A percentile compares a stretch with the other conserved stretches of the same genome.
Conservation (phyloP, 2,329 filamentous ascomycete species). For the Coniochaeta pulveracea region DNA sequence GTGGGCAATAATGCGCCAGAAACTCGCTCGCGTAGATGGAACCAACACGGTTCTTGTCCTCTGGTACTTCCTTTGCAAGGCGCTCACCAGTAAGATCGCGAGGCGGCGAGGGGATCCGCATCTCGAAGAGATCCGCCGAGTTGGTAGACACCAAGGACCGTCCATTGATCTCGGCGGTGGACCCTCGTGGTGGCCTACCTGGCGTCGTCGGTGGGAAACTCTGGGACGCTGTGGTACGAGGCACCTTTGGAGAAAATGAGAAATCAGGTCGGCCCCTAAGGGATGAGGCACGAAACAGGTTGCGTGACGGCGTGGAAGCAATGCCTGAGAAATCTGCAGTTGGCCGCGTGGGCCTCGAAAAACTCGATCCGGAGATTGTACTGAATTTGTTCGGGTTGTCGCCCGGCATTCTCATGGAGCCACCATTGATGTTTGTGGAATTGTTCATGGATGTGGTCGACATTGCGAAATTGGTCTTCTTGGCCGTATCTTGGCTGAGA, state of each 20-base stretch:
- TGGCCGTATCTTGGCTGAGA: conserved; percentile 8
- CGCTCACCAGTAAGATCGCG: conserved; percentile 43
- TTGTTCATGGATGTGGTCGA: conserved; percentile 8
- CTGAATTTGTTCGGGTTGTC: conserved; percentile 16
- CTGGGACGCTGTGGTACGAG: conserved; percentile 32
- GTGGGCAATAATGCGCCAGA: conserved; percentile 42
- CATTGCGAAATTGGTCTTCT: conserved; percentile 4
- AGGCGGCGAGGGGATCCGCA: conserved; percentile 48
- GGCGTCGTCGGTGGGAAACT: conserved; percentile 35
- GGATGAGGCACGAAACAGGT: conserved; percentile 19
- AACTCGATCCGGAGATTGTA: conserved; percentile 7
- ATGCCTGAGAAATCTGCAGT: conserved; percentile 16
- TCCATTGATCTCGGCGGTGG: conserved; percentile 32
- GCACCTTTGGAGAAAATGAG: conserved; percentile 33
- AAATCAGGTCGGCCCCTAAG: conserved; percentile 15
- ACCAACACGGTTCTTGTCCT: conserved; percentile 36
- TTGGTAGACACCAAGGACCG: conserved; percentile 37
- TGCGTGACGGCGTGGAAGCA: conserved; percentile 18
- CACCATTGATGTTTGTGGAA: conserved; percentile 4
- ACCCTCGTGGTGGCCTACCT: conserved; percentile 29
- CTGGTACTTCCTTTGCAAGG: conserved; percentile 40
- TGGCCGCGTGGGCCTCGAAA: conserved; percentile 6
- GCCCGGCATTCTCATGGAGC: conserved; percentile 12
- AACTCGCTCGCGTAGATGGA: conserved; percentile 52
- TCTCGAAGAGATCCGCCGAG: conserved; percentile 41